Conservation (phyloP, 768 basidiomycete genomes). For the Mycena epipterygia region DNA sequence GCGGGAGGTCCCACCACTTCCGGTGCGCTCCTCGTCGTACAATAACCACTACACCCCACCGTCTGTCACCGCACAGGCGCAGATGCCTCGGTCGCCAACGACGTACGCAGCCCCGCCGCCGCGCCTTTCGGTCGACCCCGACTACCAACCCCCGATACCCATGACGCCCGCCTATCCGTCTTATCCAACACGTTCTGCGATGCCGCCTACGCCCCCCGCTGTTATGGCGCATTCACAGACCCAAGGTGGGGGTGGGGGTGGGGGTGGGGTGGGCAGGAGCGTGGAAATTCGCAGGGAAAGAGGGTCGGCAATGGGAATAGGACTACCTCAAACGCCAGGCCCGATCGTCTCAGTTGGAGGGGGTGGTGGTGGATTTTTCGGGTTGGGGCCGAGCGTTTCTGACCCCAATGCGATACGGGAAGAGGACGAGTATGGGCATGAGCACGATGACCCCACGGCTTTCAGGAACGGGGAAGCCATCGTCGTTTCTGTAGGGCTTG, state of each 20-base stretch:
- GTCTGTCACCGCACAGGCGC: constrained; percentile 46
- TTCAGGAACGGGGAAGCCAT: constrained; percentile 66
- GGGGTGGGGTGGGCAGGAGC: constrained; percentile 58
- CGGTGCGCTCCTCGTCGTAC: constrained; percentile 28
- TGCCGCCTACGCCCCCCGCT: constrained; percentile 68
- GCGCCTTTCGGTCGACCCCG: constrained; percentile 41
- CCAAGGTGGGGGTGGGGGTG: constrained; percentile 59
- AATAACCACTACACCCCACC: constrained; percentile 47
- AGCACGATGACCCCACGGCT: constrained; percentile 1
- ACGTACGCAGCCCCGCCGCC: constrained; percentile 68
- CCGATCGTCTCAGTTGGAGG: constrained; percentile 63
- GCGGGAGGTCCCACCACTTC: constrained; percentile 37
- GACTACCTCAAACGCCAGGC: constrained; percentile 66
- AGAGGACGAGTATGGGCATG: constrained; percentile 39
- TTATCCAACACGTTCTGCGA: constrained; percentile 63
- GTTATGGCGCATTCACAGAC: constrained; percentile 66
- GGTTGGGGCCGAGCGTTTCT: constrained; percentile 25
- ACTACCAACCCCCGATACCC: constrained; percentile 48
- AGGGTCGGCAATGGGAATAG: constrained; percentile 51
- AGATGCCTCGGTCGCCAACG: constrained; percentile 64
- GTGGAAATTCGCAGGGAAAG: constrained; percentile 79
- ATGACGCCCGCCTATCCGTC: constrained; percentile 83
- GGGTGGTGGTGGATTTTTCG: constrained; percentile 43
- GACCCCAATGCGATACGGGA: constrained; percentile 45
- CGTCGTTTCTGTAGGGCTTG: constrained; percentile 76